phyloP scores from a whole-genome alignment of 352 stramenopile species.

The Pythium utonaiense region DNA sequence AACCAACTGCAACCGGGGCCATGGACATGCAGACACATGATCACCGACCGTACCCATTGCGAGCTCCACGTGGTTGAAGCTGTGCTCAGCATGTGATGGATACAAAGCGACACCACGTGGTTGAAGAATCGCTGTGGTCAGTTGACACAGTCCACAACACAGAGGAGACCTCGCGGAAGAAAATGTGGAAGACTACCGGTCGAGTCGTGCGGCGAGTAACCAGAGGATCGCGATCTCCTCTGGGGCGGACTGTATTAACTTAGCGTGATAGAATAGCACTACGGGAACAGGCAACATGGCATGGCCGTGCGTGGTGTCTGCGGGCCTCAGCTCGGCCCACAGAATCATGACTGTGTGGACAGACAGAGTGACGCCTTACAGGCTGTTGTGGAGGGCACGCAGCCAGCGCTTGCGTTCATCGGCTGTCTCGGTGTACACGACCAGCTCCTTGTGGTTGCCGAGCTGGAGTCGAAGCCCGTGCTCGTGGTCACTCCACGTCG shows the following conservation, averaged over 20 bases:
- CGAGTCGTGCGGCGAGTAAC: too few relatives aligned
- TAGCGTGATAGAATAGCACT: conserved; percentile 7
- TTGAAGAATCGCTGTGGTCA: neutral
- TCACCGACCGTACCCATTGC: too few relatives aligned
- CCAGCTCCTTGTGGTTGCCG: conserved; percentile 52
- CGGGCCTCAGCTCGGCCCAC: too few relatives aligned
- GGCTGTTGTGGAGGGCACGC: conserved; percentile 40
- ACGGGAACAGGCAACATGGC: neutral
- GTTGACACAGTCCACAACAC: too few relatives aligned
- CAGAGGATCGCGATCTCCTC: conserved; percentile 11
- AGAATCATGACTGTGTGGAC: neutral
- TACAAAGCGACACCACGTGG: neutral
- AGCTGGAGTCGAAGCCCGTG: conserved; percentile 50
- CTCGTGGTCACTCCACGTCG: conserved; percentile 33
- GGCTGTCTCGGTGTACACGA: conserved; percentile 39
- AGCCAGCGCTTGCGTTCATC: conserved; percentile 51
- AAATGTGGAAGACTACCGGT: neutral
- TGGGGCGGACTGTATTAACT: neutral
- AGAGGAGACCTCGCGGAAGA: too few relatives aligned
- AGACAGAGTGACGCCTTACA: neutral
- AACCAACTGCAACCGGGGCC: too few relatives aligned
- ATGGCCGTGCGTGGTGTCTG: neutral
- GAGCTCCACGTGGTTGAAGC: neutral
- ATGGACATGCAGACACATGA: too few relatives aligned
- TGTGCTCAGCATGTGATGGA: neutral